Conservation (phyloP, 108 stramenopile species). For the Skeletonema tropicum region DNA sequence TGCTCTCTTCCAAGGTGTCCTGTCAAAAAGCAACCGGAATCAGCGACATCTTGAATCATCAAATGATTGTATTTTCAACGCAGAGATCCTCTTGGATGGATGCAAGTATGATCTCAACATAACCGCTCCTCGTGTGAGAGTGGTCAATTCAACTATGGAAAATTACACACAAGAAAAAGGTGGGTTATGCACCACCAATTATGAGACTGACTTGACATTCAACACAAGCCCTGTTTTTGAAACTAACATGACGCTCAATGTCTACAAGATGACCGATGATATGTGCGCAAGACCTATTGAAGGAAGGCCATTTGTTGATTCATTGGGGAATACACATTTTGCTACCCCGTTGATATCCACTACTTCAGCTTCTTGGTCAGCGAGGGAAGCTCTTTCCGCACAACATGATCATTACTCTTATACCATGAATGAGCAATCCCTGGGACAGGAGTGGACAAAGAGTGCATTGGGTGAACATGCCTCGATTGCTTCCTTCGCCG, state of each 20-base stretch:
- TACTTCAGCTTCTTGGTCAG: neutral
- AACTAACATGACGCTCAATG: conserved; percentile 6
- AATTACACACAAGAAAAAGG: neutral
- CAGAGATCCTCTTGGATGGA: conserved; percentile 20
- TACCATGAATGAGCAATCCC: neutral
- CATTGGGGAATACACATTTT: conserved; percentile 24
- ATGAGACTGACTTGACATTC: conserved; percentile 22
- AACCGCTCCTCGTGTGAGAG: conserved; percentile 19
- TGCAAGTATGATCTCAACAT: conserved; percentile 13
- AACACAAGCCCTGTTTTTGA: neutral
- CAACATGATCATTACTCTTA: neutral
- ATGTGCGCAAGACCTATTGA: conserved; percentile 28
- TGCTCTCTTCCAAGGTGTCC: conserved; percentile 5
- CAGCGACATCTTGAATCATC: conserved; percentile 1
- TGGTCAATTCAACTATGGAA: conserved; percentile 2
- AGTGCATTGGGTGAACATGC: conserved; percentile 63
- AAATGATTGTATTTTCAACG: conserved; percentile 21
- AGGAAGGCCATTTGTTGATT: conserved; percentile 59
- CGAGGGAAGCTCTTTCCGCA: neutral
- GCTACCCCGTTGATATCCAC: conserved; percentile 5
- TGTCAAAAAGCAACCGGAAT: neutral
- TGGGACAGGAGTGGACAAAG: conserved; percentile 48
- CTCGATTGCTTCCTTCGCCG: conserved; percentile 62
- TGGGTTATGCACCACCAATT: conserved; percentile 21
- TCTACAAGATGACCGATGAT: neutral